These are phyloP conservation scores for Marasmius fiardii DNA, from an alignment of 1,284 basidiomycete genomes.

Conservation along the genomic window DNA sequence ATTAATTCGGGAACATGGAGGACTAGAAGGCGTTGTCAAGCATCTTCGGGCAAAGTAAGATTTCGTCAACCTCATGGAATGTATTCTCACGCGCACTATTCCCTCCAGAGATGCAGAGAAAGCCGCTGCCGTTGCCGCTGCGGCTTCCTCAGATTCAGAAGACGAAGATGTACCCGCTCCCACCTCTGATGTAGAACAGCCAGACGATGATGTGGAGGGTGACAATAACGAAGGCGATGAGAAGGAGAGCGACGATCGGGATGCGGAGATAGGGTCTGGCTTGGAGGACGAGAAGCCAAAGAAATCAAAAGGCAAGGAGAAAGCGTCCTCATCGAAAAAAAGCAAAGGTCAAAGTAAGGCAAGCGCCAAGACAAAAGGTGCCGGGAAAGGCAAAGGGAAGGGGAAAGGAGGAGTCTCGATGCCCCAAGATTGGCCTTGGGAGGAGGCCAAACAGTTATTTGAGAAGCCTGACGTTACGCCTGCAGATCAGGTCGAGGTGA, in stretches of 20 bases:
- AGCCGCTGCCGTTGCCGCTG: conserved; percentile 47
- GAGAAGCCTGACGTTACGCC: conserved; percentile 86
- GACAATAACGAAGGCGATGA: conserved; percentile 17
- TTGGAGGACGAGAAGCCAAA: conserved; percentile 25
- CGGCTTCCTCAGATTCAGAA: conserved; percentile 10
- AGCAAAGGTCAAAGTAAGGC: too few species aligned
- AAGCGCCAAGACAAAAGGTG: conserved; percentile 30
- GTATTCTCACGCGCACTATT: not conserved
- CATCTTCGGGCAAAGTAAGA: conserved; percentile 78
- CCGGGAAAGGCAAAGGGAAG: conserved; percentile 48
- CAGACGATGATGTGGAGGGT: conserved; percentile 21
- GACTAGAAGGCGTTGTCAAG: conserved; percentile 77
- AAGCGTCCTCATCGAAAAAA: conserved; percentile 6
- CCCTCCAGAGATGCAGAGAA: conserved; percentile 42
- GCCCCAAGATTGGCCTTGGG: conserved; percentile 96
- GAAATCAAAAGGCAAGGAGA: conserved; percentile 17
- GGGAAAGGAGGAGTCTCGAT: conserved; percentile 72
- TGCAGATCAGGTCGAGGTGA: conserved; percentile 84
- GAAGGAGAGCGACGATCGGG: conserved; percentile 22
- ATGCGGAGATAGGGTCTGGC: conserved; percentile 24
- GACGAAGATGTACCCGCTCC: conserved; percentile 19
- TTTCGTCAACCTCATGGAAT: not conserved
- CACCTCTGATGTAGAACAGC: conserved; percentile 26
- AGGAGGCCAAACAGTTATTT: conserved; percentile 91
- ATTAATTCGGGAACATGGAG: conserved; percentile 84